These are phyloP conservation scores for Penicillium sp. DNA, from an alignment of 2,329 filamentous ascomycete species.

Conservation along the genomic window DNA sequence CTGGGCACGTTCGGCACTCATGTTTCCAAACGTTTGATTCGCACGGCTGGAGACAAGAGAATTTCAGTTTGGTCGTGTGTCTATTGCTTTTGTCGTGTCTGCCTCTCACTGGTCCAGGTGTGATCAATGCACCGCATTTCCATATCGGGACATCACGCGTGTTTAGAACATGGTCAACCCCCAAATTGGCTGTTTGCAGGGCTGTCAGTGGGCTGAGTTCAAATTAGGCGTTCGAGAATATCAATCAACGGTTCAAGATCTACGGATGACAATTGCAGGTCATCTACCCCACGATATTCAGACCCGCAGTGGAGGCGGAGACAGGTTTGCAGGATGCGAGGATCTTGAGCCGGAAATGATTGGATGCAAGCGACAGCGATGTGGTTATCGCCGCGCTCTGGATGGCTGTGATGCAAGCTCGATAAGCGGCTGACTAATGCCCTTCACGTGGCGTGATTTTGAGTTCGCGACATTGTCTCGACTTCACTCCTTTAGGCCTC, in stretches of 20 bases:
- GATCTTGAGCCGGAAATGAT: constrained; percentile 10
- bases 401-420: constrained; percentile 15
- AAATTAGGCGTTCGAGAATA: not conserved
- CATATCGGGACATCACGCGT: constrained; percentile 9
- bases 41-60: constrained; percentile 7
- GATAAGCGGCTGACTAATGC: constrained; percentile 9
- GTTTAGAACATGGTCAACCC: not conserved
- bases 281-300: constrained; percentile 20
- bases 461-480: not conserved
- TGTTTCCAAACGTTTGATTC: constrained; percentile 22
- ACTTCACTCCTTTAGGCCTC: not conserved
- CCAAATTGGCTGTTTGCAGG: not conserved
- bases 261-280: constrained; percentile 10
- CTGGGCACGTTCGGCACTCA: constrained; percentile 32
- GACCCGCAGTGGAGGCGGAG: constrained; percentile 23
- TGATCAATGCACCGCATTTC: constrained; percentile 6
- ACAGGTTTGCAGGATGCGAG: not conserved
- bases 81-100: constrained; percentile 28
- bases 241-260: constrained; percentile 7
- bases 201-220: constrained; percentile 10
- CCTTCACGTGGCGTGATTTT: not conserved
- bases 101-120: constrained; percentile 23
- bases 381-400: constrained; percentile 23
- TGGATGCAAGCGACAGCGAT: constrained; percentile 10
- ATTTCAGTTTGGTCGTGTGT: constrained; percentile 18